Evolutionary conservation across 169 alveolate genomes (phyloP), one percentile per base, ranked within the genome.

Genomic region (Perkinsus marinus): DNA sequence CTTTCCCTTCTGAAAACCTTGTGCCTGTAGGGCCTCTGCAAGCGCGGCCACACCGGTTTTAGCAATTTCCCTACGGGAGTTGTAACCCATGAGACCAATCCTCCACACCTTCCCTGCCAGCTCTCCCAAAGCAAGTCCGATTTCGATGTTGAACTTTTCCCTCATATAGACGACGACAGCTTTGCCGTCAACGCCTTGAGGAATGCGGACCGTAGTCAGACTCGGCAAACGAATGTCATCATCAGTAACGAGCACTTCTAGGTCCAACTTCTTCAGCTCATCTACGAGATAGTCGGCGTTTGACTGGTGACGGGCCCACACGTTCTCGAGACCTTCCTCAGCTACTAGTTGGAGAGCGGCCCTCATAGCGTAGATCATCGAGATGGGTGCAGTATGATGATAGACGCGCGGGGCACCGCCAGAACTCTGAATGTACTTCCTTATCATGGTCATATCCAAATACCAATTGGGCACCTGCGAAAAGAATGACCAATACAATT

Each of bases 311-410:
- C 93, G 92, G n/a, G 39, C 38, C 91, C 92, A 90, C 43, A 36
- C 30, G 17, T 46, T 36, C 46, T 89, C 91, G 57, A 93, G 90
- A 0, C 92, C 92, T 91, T 93, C 94, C 89, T 79, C 93, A 36
- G 93, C 92, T 0, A 93, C 43, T n/a, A 91, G 92, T 0, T 91
- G 79, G 39, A 93, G 93, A 30, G 93, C 93, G 79, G 89, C 94
- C 57, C 94, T 36, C 91, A 93, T 37, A 26, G 92, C 94, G 68
- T 90, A 93, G 89, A 69, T 39, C 89, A 90, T 46, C 38, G 68
- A 39, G 13, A 93, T 93, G 38, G 94, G 92, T 0, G 94, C 92
- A n/a, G 94, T 93, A 43, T 93, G 94, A 43, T 93, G 94, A 79
- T 93, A 93, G 26, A 68, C 90, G 0, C 93, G 93, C 5, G 92